These are phyloP conservation scores for Boletellus sp. DNA, from an alignment of 768 basidiomycete genomes.

Conservation along the genomic window DNA sequence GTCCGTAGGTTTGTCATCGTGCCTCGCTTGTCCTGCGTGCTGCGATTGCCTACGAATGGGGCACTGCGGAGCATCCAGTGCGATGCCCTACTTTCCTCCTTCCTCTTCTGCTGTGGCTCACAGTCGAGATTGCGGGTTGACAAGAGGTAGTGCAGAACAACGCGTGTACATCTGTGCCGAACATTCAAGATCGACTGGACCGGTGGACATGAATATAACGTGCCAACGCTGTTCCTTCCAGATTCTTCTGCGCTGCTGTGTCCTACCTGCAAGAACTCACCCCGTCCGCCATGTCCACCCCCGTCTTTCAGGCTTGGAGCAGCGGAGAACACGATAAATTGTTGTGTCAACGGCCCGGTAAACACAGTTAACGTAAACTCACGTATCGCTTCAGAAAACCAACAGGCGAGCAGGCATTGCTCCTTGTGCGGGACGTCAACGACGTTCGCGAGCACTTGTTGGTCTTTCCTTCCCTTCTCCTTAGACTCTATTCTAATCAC, in stretches of 20 bases:
- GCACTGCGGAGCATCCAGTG: constrained; percentile 8
- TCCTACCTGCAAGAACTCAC: background rate
- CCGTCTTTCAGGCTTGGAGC: background rate
- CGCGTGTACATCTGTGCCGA: constrained; percentile 13
- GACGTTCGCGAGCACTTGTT: constrained; percentile 16
- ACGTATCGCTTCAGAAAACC: constrained; percentile 31
- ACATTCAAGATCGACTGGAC: constrained; percentile 6
- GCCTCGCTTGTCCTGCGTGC: constrained; percentile 32
- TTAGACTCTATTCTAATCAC: constrained; percentile 24
- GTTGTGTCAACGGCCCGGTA: constrained; percentile 12
- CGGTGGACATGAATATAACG: constrained; percentile 2
- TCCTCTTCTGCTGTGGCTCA: constrained; percentile 15
- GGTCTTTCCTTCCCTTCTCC: constrained; percentile 1
- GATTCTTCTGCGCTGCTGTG: constrained; percentile 13
- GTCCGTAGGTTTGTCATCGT: constrained; percentile 13
- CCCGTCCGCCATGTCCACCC: background rate
- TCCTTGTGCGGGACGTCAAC: constrained; percentile 31
- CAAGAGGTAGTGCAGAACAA: background rate
- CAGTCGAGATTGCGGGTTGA: constrained; percentile 2
- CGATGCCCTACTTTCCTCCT: constrained; percentile 15
- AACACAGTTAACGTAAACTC: constrained; percentile 30
- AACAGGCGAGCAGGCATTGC: constrained; percentile 10
- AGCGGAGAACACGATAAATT: constrained; percentile 1
- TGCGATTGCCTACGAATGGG: constrained; percentile 13
- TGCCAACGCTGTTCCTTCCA: constrained; percentile 1